These are phyloP conservation scores for Coriaria nepalensis DNA, from an alignment of 306 rosid species.

Conservation along the genomic window DNA sequence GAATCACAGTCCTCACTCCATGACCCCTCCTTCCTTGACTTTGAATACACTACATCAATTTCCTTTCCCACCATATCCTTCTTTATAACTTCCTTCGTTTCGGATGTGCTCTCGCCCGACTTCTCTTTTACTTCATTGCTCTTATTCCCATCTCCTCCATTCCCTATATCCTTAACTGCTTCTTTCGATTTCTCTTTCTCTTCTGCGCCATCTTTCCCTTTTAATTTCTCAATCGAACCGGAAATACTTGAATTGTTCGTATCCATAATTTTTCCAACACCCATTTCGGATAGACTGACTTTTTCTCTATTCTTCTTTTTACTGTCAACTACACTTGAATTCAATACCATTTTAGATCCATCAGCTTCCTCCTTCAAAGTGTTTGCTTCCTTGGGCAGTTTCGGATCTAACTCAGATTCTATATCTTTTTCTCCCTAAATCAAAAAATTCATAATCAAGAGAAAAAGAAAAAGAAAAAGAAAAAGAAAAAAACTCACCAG, in stretches of 20 bases:
- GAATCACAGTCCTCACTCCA: slow-evolving; percentile 32
- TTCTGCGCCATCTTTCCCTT: slow-evolving; percentile 6
- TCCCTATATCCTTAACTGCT: too few relatives aligned
- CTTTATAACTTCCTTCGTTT: slow-evolving; percentile 7
- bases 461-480: neutral
- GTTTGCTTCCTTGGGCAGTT: neutral
- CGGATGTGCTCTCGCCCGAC: neutral
- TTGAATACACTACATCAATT: slow-evolving; percentile 5
- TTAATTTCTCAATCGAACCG: slow-evolving; percentile 5
- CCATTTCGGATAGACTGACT: slow-evolving; percentile 10
- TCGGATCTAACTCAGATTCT: slow-evolving; percentile 7
- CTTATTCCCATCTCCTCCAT: neutral
- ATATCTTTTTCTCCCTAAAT: slow-evolving; percentile 21
- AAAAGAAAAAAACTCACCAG: neutral
- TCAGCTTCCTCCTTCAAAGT: slow-evolving; percentile 4
- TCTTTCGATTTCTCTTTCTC: slow-evolving; percentile 6
- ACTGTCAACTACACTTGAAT: slow-evolving; percentile 5
- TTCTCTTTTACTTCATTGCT: slow-evolving; percentile 14
- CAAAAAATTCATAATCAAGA: slow-evolving; percentile 9
- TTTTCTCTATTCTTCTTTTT: slow-evolving; percentile 12
- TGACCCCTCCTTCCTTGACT: slow-evolving; percentile 15
- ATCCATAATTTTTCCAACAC: slow-evolving; percentile 8
- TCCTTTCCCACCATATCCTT: slow-evolving; percentile 16
- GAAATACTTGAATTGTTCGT: slow-evolving; percentile 10
- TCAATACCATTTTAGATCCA: slow-evolving; percentile 3